phyloP scores from a whole-genome alignment of 202 grass and related monocot species.

The Brachypodium distachyon region DNA sequence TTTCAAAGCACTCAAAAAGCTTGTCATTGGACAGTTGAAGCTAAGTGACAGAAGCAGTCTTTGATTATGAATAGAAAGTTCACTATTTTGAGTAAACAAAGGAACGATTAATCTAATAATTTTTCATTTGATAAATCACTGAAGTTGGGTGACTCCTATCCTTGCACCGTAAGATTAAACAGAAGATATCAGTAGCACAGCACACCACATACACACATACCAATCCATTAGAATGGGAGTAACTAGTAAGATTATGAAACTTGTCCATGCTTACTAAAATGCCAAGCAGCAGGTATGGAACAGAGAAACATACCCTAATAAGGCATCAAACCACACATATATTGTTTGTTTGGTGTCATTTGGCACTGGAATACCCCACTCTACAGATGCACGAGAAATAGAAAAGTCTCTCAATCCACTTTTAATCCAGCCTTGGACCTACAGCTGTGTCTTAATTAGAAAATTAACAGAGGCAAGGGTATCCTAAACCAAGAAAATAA shows the following conservation, averaged over 20 bases:
- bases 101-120: background rate
- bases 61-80: background rate
- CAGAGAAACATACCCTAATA: slow-evolving; percentile 70
- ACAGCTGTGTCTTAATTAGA: slow-evolving; percentile 52
- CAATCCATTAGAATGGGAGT: background rate
- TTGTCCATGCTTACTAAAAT: background rate
- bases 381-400: slow-evolving; percentile 87
- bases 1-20: slow-evolving; percentile 2
- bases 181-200: background rate
- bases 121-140: slow-evolving; percentile 4
- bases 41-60: background rate
- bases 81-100: background rate
- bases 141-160: background rate
- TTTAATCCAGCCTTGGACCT: slow-evolving; percentile 99
- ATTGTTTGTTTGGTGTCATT: slow-evolving; percentile 91
- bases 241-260: slow-evolving; percentile 3
- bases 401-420: slow-evolving; percentile 91
- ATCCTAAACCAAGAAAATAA: slow-evolving; percentile 10
- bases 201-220: background rate
- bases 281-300: slow-evolving; percentile 20
- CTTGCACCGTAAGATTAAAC: slow-evolving; percentile 5
- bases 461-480: slow-evolving; percentile 24
- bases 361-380: slow-evolving; percentile 95
- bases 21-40: background rate
- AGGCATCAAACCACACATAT: slow-evolving; percentile 97